These are phyloP conservation scores for Penicillium sp. DNA, from an alignment of 2,329 filamentous ascomycete species.

Conservation along the genomic window DNA sequence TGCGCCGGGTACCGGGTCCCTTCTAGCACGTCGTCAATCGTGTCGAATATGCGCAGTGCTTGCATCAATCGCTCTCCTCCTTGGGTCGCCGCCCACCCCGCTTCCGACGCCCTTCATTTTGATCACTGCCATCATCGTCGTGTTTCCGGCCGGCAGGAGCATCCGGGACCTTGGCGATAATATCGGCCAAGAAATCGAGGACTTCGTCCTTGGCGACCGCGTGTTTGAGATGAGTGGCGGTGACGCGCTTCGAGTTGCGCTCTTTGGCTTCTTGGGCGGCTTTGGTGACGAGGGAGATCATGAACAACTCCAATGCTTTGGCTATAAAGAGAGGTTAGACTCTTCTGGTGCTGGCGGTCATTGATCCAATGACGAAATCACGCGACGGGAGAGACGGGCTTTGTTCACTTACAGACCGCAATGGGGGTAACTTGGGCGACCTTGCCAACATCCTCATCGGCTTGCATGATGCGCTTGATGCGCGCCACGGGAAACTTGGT, in stretches of 20 bases:
- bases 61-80: constrained; percentile 41
- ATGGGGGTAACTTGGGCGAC: constrained; percentile 97
- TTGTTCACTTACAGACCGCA: constrained; percentile 67
- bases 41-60: constrained; percentile 12
- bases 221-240: constrained; percentile 86
- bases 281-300: constrained; percentile 90
- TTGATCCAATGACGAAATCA: neutral
- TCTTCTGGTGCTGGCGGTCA: neutral
- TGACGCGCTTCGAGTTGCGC: constrained; percentile 85
- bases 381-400: neutral
- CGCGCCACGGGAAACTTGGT: constrained; percentile 96
- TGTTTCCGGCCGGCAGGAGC: constrained; percentile 50
- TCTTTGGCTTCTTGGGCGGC: constrained; percentile 81
- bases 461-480: constrained; percentile 99
- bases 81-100: constrained; percentile 44
- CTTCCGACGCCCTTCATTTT: constrained; percentile 53
- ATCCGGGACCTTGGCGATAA: constrained; percentile 81
- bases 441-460: constrained; percentile 97
- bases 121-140: constrained; percentile 50
- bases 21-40: constrained; percentile 29
- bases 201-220: constrained; percentile 86
- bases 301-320: constrained; percentile 95
- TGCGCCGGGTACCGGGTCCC: constrained; percentile 25
- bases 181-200: constrained; percentile 91
- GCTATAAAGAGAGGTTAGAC: constrained; percentile 51